phyloP scores from a whole-genome alignment of 257 asterid species.

The Nyctanthes arbortristis region DNA sequence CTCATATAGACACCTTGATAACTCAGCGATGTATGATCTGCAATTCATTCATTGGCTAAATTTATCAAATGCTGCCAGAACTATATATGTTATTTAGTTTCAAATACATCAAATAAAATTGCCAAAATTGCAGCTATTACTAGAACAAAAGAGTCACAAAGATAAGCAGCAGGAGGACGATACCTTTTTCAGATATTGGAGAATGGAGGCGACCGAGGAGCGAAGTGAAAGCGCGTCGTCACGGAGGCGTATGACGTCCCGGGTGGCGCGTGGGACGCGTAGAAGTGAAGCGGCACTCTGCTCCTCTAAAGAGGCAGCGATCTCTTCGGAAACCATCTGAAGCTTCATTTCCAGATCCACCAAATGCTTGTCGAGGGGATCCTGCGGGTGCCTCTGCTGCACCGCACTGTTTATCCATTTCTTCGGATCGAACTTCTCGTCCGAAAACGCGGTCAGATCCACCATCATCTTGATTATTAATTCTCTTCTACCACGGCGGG shows the following conservation, averaged over 20 bases:
- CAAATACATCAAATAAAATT: not conserved
- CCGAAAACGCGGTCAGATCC: slow-evolving; percentile 88
- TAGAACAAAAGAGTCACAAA: not conserved
- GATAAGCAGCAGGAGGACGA: not conserved
- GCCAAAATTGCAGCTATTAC: not conserved
- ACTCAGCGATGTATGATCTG: not conserved
- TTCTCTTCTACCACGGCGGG: not conserved
- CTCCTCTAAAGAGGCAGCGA: slow-evolving; percentile 92
- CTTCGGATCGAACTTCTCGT: slow-evolving; percentile 90
- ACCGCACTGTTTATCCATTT: slow-evolving; percentile 90
- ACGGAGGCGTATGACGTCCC: slow-evolving; percentile 88
- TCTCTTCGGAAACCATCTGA: slow-evolving; percentile 95
- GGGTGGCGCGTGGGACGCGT: slow-evolving; percentile 92
- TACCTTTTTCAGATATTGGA: slow-evolving; percentile 81
- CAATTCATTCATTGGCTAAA: not conserved
- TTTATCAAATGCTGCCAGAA: not conserved
- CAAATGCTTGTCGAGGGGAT: slow-evolving; percentile 83
- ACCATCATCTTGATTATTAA: slow-evolving; percentile 59
- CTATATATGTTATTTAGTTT: not conserved
- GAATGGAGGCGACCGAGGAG: slow-evolving; percentile 78
- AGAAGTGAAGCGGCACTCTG: slow-evolving; percentile 89
- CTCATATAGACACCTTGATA: not conserved
- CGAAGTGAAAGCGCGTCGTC: slow-evolving; percentile 90
- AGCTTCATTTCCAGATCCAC: slow-evolving; percentile 99
- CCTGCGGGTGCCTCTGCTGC: slow-evolving; percentile 85